Conservation (phyloP, 805 yeast species). For the Saccharomycopsis schoenii region DNA sequence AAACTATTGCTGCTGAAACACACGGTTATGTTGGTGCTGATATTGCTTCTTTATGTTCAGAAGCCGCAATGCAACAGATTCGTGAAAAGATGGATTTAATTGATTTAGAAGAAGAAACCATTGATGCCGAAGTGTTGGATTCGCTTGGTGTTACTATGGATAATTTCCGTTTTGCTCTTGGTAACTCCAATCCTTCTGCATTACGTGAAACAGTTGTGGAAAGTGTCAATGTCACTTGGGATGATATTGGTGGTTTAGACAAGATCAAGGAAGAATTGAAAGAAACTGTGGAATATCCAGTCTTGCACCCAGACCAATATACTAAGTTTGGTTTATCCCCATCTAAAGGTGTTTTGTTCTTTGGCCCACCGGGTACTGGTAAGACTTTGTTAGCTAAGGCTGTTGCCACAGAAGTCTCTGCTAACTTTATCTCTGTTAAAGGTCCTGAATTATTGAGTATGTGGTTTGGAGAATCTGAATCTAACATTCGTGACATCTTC, state of each 20-base stretch:
- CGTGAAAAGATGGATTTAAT: slow-evolving; percentile 99
- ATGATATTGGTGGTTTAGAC: slow-evolving; percentile 98
- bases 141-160: slow-evolving; percentile 98
- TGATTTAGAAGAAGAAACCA: slow-evolving; percentile 91
- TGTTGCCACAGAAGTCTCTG: slow-evolving; percentile 98
- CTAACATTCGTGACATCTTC: slow-evolving; percentile 93
- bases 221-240: slow-evolving; percentile 98
- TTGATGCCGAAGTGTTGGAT: slow-evolving; percentile 94
- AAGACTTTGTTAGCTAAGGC: slow-evolving; percentile 97
- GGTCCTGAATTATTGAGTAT: slow-evolving; percentile 95
- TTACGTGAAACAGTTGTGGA: slow-evolving; percentile 99
- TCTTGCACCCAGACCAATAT: slow-evolving; percentile 96
- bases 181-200: slow-evolving; percentile 97
- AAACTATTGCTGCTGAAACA: slow-evolving; percentile 91
- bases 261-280: slow-evolving; percentile 92
- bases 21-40: slow-evolving; percentile 99
- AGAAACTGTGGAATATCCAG: slow-evolving; percentile 99
- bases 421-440: slow-evolving; percentile 93
- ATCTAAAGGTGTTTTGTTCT: slow-evolving; percentile 95
- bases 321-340: slow-evolving; percentile 97
- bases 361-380: slow-evolving; percentile 99
- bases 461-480: slow-evolving; percentile 99
- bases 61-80: slow-evolving; percentile 99
- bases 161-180: slow-evolving; percentile 94
- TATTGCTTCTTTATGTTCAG: slow-evolving; percentile 97